These are phyloP conservation scores for Geotrichum fermentans DNA, from an alignment of 1,139 yeast species.

Conservation along the genomic window DNA sequence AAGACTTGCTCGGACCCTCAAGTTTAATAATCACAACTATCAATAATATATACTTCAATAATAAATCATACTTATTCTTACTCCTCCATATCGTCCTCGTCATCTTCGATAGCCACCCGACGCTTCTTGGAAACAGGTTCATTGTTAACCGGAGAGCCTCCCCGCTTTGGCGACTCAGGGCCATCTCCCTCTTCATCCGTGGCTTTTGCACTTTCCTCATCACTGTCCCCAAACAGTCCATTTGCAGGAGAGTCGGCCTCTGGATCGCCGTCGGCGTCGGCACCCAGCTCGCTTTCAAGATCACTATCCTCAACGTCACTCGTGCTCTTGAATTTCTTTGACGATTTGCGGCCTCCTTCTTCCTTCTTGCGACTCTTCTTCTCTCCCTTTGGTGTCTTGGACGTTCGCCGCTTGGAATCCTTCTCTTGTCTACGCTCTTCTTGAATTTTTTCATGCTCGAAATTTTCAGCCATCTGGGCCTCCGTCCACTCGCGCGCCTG, in stretches of 20 bases:
- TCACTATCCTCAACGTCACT: constrained; percentile 24
- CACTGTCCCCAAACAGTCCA: constrained; percentile 21
- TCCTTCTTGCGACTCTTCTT: constrained; percentile 19
- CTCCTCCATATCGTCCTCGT: constrained; percentile 6
- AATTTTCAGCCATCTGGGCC: constrained; percentile 28
- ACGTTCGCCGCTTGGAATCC: constrained; percentile 21
- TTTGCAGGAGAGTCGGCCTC: constrained; percentile 4
- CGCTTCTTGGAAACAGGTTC: constrained; percentile 10
- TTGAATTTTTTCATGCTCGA: constrained; percentile 27
- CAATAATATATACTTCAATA: no score
- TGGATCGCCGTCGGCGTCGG: not conserved
- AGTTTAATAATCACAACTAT: no score
- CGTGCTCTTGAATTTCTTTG: constrained; percentile 27
- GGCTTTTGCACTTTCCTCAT: constrained; percentile 19
- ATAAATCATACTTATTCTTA: no score
- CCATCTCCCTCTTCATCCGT: constrained; percentile 21
- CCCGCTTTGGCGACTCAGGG: constrained; percentile 3
- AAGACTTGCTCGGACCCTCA: no score
- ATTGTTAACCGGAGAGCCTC: not conserved
- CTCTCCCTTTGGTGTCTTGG: constrained; percentile 9
- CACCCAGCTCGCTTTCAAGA: constrained; percentile 20
- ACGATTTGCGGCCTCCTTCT: constrained; percentile 4
- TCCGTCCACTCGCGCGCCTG: constrained; percentile 83
- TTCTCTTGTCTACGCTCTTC: constrained; percentile 21
- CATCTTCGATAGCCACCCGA: constrained; percentile 3